Evolutionary conservation across 805 yeast genomes (phyloP), one percentile per base, ranked within the genome.

Genomic region (Myxozyma sirexii): DNA sequence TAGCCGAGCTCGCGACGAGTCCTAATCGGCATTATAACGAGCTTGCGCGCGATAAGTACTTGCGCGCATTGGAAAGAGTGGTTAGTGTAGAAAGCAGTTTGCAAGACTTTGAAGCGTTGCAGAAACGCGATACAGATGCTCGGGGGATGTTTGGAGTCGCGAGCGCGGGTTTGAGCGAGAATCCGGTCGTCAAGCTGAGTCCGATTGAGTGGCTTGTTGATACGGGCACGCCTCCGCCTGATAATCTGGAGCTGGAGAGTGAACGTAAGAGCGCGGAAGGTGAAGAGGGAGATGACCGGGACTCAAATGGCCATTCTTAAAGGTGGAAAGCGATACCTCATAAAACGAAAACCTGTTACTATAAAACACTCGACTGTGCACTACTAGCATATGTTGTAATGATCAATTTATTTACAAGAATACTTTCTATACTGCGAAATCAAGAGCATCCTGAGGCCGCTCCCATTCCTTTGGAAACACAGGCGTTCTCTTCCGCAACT

Each of bases 391-490:
- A n/a, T n/a, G n/a, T n/a, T n/a, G n/a, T n/a, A n/a, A n/a, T n/a
- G n/a, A n/a, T n/a, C n/a, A n/a, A n/a, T n/a, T n/a, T n/a, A n/a
- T n/a, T n/a, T n/a, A n/a, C n/a, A n/a, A n/a, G n/a, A n/a, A n/a
- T n/a, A n/a, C n/a, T n/a, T 17, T 19, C 13, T 35, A 21, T 39
- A 21, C 21, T 3, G 1, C 10, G 5, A 5, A 35, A 8, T 54
- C 90, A 21, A 49, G 88, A 0, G 90, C 88, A 69, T 86, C 87
- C 69, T 88, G 81, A 10, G 89, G 88, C 59, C 85, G 80, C 66
- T 79, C 76, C 98, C 98, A 93, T 51, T 78, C 83, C 64, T 84
- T 84, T 15, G 98, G 97, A 78, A 89, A 91, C 56, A 74, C 67
- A 57, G 75, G 70, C 29, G 70, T 72, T 6, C 76, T 75, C 62